Base-by-base conservation (phyloP, 805 yeast genomes). In the Yamadazyma ubonensis region DNA sequence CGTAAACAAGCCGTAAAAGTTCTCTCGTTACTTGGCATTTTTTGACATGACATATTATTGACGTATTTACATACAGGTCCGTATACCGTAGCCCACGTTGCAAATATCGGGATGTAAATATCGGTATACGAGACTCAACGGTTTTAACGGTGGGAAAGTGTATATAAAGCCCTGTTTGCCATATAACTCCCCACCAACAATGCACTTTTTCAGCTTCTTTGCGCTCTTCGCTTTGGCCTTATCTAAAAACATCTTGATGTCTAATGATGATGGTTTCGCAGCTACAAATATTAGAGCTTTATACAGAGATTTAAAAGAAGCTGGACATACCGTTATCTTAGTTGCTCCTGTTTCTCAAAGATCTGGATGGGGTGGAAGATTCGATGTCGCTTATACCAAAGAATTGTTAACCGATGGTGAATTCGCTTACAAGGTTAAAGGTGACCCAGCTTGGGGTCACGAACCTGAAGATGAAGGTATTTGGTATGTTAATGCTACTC, bases 401-500 rank as follows among this genome's bases (percentile, higher is more conserved):
- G 38, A 63, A 48, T 33, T 61, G 40, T 46, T 39, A 33, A 59
- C 63, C 21, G 68, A 72, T 44, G 79, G 73, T 38, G 71, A 67
- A 44, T 76, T 76, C 48, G 53, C 49, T 33, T 73, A 72, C 54
- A 70, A 63, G 44, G 63, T 62, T 42, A 57, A 53, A 3, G 81
- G 80, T 29, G 65, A 65, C 19, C 78, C 79, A 46, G 65, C 78
- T 15, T 76, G 79, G 78, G 80, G 78, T 33, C 71, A 71, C 48
- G 80, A 76, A 39, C 50, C 39, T 15, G 43, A 53, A 36, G 51
- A 53, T 36, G 17, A 21, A 38, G 64, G 71, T 44, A 57, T 70
- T 46, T 75, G 80, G 79, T 75, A 75, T 55, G 73, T 75, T 62
- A 72, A 74, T 48, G 79, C 77, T 45, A 71, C 79, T 12, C 81